These are phyloP conservation scores for Ophiostoma populinum DNA, from an alignment of 2,329 filamentous ascomycete genomes.

Conservation along the genomic window DNA sequence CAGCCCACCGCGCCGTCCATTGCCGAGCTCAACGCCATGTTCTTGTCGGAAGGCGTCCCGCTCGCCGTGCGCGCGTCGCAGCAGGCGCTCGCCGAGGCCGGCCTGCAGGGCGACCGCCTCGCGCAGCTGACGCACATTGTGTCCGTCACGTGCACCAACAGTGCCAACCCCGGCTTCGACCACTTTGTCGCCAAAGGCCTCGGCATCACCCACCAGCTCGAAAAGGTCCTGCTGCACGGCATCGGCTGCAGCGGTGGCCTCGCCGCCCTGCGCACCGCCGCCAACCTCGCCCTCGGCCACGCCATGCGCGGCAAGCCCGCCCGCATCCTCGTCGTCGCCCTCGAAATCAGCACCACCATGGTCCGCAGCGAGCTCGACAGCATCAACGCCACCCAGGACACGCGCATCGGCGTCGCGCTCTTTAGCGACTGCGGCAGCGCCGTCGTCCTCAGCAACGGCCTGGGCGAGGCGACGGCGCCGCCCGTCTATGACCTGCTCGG, in stretches of 20 bases:
- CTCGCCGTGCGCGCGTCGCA: conserved; percentile 36
- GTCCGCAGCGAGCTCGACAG: conserved; percentile 49
- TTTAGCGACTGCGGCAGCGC: conserved; percentile 59
- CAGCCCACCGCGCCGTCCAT: conserved; percentile 34
- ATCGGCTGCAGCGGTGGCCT: conserved; percentile 50
- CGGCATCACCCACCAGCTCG: conserved; percentile 37
- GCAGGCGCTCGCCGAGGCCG: conserved; percentile 38
- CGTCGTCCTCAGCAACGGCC: conserved; percentile 43
- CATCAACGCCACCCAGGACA: conserved; percentile 38
- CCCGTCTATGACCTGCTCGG: conserved; percentile 43
- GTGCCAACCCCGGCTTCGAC: conserved; percentile 51
- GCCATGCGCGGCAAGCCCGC: conserved; percentile 40
- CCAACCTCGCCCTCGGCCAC: conserved; percentile 47
- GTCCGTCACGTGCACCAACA: conserved; percentile 51
- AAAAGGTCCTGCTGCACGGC: conserved; percentile 49
- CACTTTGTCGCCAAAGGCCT: conserved; percentile 44
- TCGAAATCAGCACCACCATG: conserved; percentile 44
- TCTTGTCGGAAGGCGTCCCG: conserved; percentile 39
- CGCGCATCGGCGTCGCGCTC: conserved; percentile 46
- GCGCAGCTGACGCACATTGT: conserved; percentile 47
- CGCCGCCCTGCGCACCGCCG: conserved; percentile 43
- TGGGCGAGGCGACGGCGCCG: conserved; percentile 26
- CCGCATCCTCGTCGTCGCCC: conserved; percentile 45
- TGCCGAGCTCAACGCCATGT: conserved; percentile 34
- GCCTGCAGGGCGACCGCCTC: conserved; percentile 21